These are phyloP conservation scores for Scedosporium boydii DNA, from an alignment of 2,329 filamentous ascomycete genomes.

Conservation along the genomic window DNA sequence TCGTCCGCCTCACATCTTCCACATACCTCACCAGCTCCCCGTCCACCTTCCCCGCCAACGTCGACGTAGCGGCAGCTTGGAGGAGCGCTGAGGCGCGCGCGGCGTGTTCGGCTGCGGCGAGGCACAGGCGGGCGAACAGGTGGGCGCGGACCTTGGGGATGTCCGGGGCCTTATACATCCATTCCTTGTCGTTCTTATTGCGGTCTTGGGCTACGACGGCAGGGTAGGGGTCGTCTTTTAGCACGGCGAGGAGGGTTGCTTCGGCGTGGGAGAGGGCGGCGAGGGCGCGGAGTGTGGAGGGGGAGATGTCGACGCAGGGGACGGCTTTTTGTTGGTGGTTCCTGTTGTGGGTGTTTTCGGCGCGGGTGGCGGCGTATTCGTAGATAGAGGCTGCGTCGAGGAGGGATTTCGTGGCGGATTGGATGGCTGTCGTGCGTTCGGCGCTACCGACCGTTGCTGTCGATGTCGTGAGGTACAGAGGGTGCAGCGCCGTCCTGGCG, in stretches of 20 bases:
- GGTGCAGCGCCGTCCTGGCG: slow-evolving; percentile 62
- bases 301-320: slow-evolving; percentile 44
- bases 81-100: slow-evolving; percentile 54
- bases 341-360: slow-evolving; percentile 29
- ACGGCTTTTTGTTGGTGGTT: slow-evolving; percentile 12
- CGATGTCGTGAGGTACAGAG: slow-evolving; percentile 55
- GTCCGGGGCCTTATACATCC: slow-evolving; percentile 89
- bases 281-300: slow-evolving; percentile 44
- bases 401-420: slow-evolving; percentile 66
- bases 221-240: slow-evolving; percentile 93
- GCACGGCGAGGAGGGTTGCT: slow-evolving; percentile 77
- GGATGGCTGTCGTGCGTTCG: slow-evolving; percentile 60
- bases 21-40: slow-evolving; percentile 63
- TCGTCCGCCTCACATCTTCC: slow-evolving; percentile 63
- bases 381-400: slow-evolving; percentile 73
- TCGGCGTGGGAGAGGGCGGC: slow-evolving; percentile 68
- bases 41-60: slow-evolving; percentile 42
- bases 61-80: slow-evolving; percentile 19
- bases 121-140: slow-evolving; percentile 76
- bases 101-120: slow-evolving; percentile 83
- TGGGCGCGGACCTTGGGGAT: slow-evolving; percentile 84
- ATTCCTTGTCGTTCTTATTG: slow-evolving; percentile 78
- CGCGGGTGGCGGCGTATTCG: slow-evolving; percentile 54
- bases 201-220: slow-evolving; percentile 70
- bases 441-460: slow-evolving; percentile 51